Conservation (phyloP, 2,329 filamentous ascomycete genomes). For the Fusarium torulosum region DNA sequence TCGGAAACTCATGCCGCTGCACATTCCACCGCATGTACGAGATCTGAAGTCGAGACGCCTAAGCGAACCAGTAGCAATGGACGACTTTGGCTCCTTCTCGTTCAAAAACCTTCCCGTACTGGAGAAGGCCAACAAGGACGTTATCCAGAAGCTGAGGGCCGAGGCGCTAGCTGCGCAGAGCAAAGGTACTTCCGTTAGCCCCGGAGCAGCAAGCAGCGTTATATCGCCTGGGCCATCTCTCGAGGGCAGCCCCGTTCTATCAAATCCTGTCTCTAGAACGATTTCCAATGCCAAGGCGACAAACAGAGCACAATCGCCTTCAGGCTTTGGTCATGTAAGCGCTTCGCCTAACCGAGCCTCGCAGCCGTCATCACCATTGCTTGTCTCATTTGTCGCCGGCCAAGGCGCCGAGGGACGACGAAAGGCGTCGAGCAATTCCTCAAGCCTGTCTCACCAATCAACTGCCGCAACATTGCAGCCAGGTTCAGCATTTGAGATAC, state of each 20-base stretch:
- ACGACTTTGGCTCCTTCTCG: slow-evolving; percentile 96
- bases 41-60: slow-evolving; percentile 88
- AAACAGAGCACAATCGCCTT: slow-evolving; percentile 88
- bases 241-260: slow-evolving; percentile 86
- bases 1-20: slow-evolving; percentile 91
- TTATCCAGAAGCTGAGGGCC: slow-evolving; percentile 94
- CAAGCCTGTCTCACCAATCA: slow-evolving; percentile 84
- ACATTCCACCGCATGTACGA: slow-evolving; percentile 95
- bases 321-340: slow-evolving; percentile 80
- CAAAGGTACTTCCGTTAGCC: slow-evolving; percentile 63
- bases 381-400: slow-evolving; percentile 95
- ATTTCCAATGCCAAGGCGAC: slow-evolving; percentile 84
- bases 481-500: slow-evolving; percentile 77
- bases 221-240: slow-evolving; percentile 76
- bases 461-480: slow-evolving; percentile 71
- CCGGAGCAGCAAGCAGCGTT: slow-evolving; percentile 56
- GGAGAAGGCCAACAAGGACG: slow-evolving; percentile 98
- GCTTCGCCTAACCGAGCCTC: slow-evolving; percentile 89
- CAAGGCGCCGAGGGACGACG: slow-evolving; percentile 82
- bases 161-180: slow-evolving; percentile 82
- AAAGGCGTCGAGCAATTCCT: slow-evolving; percentile 92
- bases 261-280: slow-evolving; percentile 83
- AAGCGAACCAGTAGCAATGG: slow-evolving; percentile 87
- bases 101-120: slow-evolving; percentile 98
- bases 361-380: slow-evolving; percentile 76